A percentile compares a stretch with the other conserved stretches of the same genome.
These are phyloP conservation scores for Pseudoneurospora amorphoporcata DNA, from an alignment of 495 filamentous ascomycete genomes.

Conservation along the genomic window DNA sequence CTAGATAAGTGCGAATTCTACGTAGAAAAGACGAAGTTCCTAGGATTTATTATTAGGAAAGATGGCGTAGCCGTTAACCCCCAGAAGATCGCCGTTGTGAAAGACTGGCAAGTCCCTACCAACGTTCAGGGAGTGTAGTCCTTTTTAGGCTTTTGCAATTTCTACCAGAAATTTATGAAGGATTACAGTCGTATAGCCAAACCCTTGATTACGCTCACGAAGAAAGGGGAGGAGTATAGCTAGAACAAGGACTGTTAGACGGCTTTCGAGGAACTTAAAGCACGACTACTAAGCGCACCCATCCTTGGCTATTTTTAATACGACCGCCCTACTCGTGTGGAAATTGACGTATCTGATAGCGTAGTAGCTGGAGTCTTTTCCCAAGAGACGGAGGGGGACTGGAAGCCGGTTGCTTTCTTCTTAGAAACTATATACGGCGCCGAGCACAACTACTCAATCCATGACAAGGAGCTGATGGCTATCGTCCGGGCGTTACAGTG, in stretches of 20 bases:
- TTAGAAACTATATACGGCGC: no score
- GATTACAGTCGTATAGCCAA: conserved; percentile 1
- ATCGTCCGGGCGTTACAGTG: background rate
- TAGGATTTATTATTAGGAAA: conserved; percentile 15
- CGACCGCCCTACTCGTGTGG: background rate
- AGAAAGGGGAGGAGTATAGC: background rate
- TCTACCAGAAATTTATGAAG: conserved; percentile 2
- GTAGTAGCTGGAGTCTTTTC: background rate
- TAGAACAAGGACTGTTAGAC: background rate
- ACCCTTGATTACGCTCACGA: background rate
- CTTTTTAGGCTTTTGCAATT: conserved; percentile 6
- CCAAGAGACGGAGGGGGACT: no score
- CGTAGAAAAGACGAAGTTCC: conserved; percentile 13
- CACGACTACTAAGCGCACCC: background rate
- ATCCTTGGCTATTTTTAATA: background rate
- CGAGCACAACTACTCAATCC: no score
- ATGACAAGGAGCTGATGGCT: no score
- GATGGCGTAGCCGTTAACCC: background rate
- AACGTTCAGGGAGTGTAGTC: background rate
- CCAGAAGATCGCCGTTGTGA: background rate
- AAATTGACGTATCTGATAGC: background rate
- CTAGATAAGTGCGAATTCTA: conserved; percentile 24
- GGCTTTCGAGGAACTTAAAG: background rate
- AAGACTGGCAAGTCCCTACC: background rate
- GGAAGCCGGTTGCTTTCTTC: no score